Evolutionary conservation across 768 basidiomycete genomes (phyloP).

Genomic region (Rossbeevera mucosa): DNA sequence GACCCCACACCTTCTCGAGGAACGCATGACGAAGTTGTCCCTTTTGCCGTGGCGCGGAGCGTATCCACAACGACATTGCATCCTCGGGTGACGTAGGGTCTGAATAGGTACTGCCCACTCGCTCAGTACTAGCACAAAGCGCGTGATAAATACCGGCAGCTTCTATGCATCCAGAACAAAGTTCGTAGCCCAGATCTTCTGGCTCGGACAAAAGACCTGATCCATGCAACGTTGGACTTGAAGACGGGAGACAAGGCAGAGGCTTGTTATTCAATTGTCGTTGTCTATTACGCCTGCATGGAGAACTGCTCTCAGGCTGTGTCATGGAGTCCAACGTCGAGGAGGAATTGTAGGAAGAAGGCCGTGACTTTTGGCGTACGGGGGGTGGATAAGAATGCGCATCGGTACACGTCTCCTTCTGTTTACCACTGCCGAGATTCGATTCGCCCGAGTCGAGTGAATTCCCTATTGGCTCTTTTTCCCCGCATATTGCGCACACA

Average conservation of each 20-base stretch:
- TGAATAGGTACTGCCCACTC: slow-evolving; percentile 18
- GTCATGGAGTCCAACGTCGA: slow-evolving; percentile 18
- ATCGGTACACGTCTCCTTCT: slow-evolving; percentile 39
- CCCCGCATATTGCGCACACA: slow-evolving; percentile 84
- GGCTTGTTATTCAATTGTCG: slow-evolving; percentile 36
- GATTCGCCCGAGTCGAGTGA: slow-evolving; percentile 9
- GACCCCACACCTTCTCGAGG: slow-evolving; percentile 82
- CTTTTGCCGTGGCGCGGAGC: slow-evolving; percentile 66
- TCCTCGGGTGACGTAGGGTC: slow-evolving; percentile 53
- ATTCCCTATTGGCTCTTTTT: slow-evolving; percentile 49
- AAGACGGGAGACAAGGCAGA: slow-evolving; percentile 40
- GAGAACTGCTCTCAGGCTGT: slow-evolving; percentile 9
- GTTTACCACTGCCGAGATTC: slow-evolving; percentile 34
- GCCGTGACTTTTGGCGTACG: slow-evolving; percentile 28
- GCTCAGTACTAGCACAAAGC: slow-evolving; percentile 47
- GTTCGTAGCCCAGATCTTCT: slow-evolving; percentile 60
- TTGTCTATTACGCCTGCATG: slow-evolving; percentile 14
- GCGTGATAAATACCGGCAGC: slow-evolving; percentile 75
- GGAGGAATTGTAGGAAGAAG: slow-evolving; percentile 12
- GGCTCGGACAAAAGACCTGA: slow-evolving; percentile 2
- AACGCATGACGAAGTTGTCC: slow-evolving; percentile 82
- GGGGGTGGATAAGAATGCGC: slow-evolving; percentile 34
- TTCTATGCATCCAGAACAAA: slow-evolving; percentile 79
- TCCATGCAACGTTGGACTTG: slow-evolving; percentile 14
- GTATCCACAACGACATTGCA: slow-evolving; percentile 53